Evolutionary conservation across 2,329 filamentous ascomycete species (phyloP).

Genomic region (Fusarium sp.): DNA sequence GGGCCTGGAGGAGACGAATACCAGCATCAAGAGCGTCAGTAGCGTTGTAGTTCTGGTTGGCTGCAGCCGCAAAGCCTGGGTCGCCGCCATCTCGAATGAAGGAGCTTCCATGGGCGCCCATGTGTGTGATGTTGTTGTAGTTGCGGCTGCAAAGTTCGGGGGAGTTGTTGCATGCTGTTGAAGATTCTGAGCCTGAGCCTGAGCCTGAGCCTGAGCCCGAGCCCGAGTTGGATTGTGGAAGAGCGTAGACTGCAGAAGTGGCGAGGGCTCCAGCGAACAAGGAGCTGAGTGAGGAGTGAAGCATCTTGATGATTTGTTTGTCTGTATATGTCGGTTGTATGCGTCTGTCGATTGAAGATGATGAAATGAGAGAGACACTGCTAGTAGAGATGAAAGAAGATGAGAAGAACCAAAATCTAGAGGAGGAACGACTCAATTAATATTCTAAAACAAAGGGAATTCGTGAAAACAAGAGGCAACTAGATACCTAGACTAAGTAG

Average conservation of each 20-base stretch:
- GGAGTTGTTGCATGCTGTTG: slow-evolving; percentile 79
- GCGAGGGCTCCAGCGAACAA: slow-evolving; percentile 34
- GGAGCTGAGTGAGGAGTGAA: slow-evolving; percentile 40
- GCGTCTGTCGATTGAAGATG: background rate
- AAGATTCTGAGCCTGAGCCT: slow-evolving; percentile 26
- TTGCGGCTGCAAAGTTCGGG: slow-evolving; percentile 73
- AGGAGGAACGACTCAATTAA: slow-evolving; percentile 15
- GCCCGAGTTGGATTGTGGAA: slow-evolving; percentile 38
- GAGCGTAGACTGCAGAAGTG: slow-evolving; percentile 38
- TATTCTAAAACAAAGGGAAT: slow-evolving; percentile 29
- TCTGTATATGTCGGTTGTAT: background rate
- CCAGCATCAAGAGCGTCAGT: slow-evolving; percentile 75
- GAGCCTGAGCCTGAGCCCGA: slow-evolving; percentile 34
- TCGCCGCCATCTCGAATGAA: slow-evolving; percentile 72
- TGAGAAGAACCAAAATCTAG: slow-evolving; percentile 9
- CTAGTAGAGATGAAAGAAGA: slow-evolving; percentile 3
- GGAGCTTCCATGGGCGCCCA: slow-evolving; percentile 78
- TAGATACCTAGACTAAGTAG: no score
- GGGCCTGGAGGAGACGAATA: slow-evolving; percentile 74
- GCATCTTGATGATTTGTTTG: slow-evolving; percentile 19
- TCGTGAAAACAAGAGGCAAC: slow-evolving; percentile 6
- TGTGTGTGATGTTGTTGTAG: slow-evolving; percentile 80
- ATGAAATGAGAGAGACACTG: background rate
- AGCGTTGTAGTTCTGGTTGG: slow-evolving; percentile 79
- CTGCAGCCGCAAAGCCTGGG: slow-evolving; percentile 65